These are phyloP conservation scores for Aplosporella prunicola DNA, from an alignment of 2,329 filamentous ascomycete genomes.

Conservation along the genomic window DNA sequence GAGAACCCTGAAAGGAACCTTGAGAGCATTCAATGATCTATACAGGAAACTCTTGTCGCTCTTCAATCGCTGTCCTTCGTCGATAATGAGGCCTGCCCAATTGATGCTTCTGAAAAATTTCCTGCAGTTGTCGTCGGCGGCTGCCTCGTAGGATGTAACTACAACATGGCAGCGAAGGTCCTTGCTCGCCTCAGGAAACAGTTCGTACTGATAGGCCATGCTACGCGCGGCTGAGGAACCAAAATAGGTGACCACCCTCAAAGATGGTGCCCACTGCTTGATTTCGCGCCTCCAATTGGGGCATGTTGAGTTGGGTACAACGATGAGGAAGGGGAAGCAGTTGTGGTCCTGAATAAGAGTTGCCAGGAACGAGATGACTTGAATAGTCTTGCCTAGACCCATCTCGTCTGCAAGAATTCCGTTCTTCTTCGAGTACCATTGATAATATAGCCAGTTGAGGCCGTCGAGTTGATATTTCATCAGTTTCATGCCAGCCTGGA, in stretches of 20 bases:
- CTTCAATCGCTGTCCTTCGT: conserved; percentile 92
- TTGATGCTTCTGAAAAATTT: conserved; percentile 58
- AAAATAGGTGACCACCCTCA: conserved; percentile 89
- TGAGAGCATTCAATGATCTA: conserved; percentile 59
- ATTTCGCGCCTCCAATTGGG: conserved; percentile 97
- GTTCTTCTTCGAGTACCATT: conserved; percentile 73
- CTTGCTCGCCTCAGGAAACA: conserved; percentile 58
- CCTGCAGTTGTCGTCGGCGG: conserved; percentile 60
- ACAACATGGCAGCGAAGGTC: conserved; percentile 83
- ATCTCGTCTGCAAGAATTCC: conserved; percentile 95
- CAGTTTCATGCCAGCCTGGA: conserved; percentile 63
- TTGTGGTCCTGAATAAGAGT: conserved; percentile 52
- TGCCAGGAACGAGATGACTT: conserved; percentile 75
- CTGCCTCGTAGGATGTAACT: conserved; percentile 89
- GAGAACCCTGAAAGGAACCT: conserved; percentile 72
- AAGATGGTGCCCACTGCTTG: conserved; percentile 78
- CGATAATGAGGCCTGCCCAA: conserved; percentile 84
- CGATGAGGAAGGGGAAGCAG: conserved; percentile 86
- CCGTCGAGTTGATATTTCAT: conserved; percentile 94
- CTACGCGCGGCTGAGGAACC: conserved; percentile 66
- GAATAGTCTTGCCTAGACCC: conserved; percentile 95
- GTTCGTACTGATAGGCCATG: conserved; percentile 70
- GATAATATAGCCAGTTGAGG: conserved; percentile 89
- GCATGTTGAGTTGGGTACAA: conserved; percentile 90
- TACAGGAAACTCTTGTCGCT: conserved; percentile 84